Evolutionary conservation across 768 basidiomycete species (phyloP).

Genomic region (Boletus bicolor): DNA sequence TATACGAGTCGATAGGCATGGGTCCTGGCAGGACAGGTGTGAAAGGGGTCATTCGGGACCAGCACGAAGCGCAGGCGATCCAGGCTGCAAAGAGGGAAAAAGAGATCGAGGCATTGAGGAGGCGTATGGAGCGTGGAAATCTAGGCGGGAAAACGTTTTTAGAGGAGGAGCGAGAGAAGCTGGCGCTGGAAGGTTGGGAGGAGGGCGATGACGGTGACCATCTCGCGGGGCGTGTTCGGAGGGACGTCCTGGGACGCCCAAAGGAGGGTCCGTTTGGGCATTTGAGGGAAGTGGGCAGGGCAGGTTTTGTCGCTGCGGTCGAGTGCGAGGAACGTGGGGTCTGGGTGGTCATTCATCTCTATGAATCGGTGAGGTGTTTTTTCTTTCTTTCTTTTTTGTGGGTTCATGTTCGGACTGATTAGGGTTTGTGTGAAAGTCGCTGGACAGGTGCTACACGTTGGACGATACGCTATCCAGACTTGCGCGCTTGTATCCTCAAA

Average conservation of each 20-base stretch:
- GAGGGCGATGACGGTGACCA: slow-evolving; percentile 28
- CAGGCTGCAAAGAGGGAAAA: slow-evolving; percentile 49
- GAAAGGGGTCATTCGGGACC: slow-evolving; percentile 84
- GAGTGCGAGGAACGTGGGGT: slow-evolving; percentile 65
- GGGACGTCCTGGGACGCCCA: slow-evolving; percentile 46
- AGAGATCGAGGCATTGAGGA: slow-evolving; percentile 52
- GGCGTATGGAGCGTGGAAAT: slow-evolving; percentile 60
- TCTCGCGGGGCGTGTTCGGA: slow-evolving; percentile 17
- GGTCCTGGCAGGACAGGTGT: slow-evolving; percentile 84
- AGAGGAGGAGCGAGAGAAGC: slow-evolving; percentile 71
- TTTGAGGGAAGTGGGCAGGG: slow-evolving; percentile 72
- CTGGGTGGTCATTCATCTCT: slow-evolving; percentile 86
- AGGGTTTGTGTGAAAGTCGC: slow-evolving; percentile 44
- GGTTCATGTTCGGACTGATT: not conserved
- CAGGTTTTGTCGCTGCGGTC: slow-evolving; percentile 70
- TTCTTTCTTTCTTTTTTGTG: not conserved
- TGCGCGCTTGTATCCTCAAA: slow-evolving; percentile 64
- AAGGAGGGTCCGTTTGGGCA: slow-evolving; percentile 69
- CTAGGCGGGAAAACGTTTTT: slow-evolving; percentile 69
- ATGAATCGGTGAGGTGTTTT: slow-evolving; percentile 61
- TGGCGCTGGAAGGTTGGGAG: slow-evolving; percentile 42
- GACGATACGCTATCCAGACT: slow-evolving; percentile 67
- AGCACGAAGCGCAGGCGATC: slow-evolving; percentile 60
- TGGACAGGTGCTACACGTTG: slow-evolving; percentile 69
- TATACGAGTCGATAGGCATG: slow-evolving; percentile 71